A percentile compares a stretch with the other conserved stretches of the same genome.
Evolutionary conservation across 23 red algal genomes (phyloP).

Genomic region (Agarophyton chilense): DNA sequence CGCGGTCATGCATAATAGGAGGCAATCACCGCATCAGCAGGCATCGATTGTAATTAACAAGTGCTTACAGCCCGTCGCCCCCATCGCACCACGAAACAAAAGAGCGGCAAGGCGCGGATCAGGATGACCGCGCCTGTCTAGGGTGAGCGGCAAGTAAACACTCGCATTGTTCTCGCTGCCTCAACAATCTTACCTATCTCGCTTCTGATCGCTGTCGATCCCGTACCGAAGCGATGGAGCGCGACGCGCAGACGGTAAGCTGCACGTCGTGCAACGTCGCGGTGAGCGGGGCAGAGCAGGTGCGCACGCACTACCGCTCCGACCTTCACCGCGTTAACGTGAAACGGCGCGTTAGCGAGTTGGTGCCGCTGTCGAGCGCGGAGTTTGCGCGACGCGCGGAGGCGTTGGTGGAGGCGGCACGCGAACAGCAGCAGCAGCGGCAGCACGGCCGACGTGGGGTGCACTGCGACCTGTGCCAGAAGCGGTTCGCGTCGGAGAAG

Average conservation of each 20-base stretch:
- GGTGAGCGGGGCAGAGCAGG: slow-evolving; percentile 27
- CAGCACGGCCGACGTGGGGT: neutral
- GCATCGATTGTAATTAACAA: too few relatives aligned
- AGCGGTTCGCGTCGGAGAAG: slow-evolving; percentile 80
- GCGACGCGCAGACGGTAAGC: slow-evolving; percentile 11
- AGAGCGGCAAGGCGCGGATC: too few relatives aligned
- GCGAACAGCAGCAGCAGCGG: neutral
- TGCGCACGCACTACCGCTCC: slow-evolving; percentile 83
- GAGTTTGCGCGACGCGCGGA: slow-evolving; percentile 66
- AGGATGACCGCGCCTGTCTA: too few relatives aligned
- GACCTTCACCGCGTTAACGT: slow-evolving; percentile 97
- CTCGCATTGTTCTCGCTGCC: neutral
- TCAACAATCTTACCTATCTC: too few relatives aligned
- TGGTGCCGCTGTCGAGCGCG: slow-evolving; percentile 47
- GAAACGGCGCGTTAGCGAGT: slow-evolving; percentile 80
- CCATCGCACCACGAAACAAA: too few relatives aligned
- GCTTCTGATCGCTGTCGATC: too few relatives aligned
- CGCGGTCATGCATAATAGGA: too few relatives aligned
- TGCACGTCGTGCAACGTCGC: slow-evolving; percentile 68
- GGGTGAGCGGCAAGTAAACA: too few relatives aligned
- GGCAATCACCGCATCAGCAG: too few relatives aligned
- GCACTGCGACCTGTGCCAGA: slow-evolving; percentile 74
- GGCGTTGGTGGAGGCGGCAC: neutral
- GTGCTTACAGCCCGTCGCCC: too few relatives aligned
- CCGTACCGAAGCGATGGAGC: too few relatives aligned